Conservation (phyloP, 495 filamentous ascomycete genomes). For the Neurospora sp. region DNA sequence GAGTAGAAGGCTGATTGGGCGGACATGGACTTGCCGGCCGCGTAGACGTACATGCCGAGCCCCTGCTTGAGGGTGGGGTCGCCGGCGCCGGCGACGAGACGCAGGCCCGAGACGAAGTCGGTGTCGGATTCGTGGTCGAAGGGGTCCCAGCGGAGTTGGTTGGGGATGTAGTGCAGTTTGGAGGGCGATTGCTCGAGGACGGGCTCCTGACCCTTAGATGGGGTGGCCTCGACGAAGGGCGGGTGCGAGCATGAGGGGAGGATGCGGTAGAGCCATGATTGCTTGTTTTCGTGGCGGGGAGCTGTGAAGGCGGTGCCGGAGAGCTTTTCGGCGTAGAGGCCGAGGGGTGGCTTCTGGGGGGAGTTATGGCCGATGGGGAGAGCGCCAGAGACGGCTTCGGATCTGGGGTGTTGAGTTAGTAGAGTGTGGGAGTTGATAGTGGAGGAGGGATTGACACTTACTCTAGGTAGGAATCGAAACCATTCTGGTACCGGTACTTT, state of each 20-base stretch:
- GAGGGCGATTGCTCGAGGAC: background rate
- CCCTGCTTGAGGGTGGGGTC: slow-evolving; percentile 75
- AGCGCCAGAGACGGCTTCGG: slow-evolving; percentile 36
- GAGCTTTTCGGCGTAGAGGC: slow-evolving; percentile 87
- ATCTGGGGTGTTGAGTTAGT: slow-evolving; percentile 18
- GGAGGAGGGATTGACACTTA: slow-evolving; percentile 19
- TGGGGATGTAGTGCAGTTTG: slow-evolving; percentile 63
- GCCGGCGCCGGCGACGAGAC: slow-evolving; percentile 71
- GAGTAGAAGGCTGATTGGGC: slow-evolving; percentile 71
- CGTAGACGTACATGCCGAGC: slow-evolving; percentile 72
- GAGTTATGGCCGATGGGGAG: slow-evolving; percentile 64
- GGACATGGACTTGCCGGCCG: slow-evolving; percentile 72
- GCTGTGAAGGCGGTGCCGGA: slow-evolving; percentile 92
- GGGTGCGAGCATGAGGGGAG: slow-evolving; percentile 74
- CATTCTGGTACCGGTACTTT: slow-evolving; percentile 59
- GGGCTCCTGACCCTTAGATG: slow-evolving; percentile 5
- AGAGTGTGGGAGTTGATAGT: background rate
- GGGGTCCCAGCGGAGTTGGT: slow-evolving; percentile 86
- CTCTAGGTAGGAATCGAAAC: slow-evolving; percentile 57
- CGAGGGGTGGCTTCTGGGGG: slow-evolving; percentile 75
- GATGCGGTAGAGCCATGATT: slow-evolving; percentile 91
- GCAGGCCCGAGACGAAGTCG: slow-evolving; percentile 72
- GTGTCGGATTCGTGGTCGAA: slow-evolving; percentile 58
- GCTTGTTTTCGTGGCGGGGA: slow-evolving; percentile 78
- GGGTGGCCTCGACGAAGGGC: slow-evolving; percentile 48